Evolutionary conservation across 2,329 filamentous ascomycete genomes (phyloP), one percentile per base, ranked within the genome.

Genomic region (Grosmannia huntii): DNA sequence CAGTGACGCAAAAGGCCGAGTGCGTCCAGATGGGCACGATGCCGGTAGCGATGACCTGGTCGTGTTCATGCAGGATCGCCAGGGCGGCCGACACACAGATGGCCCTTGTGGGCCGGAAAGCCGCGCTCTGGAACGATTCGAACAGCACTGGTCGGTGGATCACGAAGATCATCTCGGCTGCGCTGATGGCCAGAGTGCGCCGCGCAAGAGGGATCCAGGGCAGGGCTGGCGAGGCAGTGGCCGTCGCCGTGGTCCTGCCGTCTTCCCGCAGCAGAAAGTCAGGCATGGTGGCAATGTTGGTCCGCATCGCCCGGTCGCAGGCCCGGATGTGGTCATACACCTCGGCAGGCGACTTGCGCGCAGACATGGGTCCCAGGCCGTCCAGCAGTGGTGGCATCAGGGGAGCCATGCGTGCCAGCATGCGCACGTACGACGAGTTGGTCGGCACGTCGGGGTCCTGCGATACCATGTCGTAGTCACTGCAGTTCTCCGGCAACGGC

Each of bases 91-190:
- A 65, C 36, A 70, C 64, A 52, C 69, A 71, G 4, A 67, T 71
- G 5, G 65, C 62, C 48, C 69, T 62, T 12, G 68, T 68, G 10
- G 66, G 63, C 23, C 21, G 58, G 36, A 68, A 69, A 9, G 57
- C 62, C 1, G 63, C 58, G n/a, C 65, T 65, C 62, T 65, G 68
- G 60, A 65, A 65, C 1, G 63, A 67, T 21, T 64, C 65, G 56
- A 69, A 68, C 1, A 71, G 62, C 10, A 71, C 67, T 0, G 68
- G 66, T 3, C 69, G 68, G 60, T 72, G 69, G 33, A 72, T 70
- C 67, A 71, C 70, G 58, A 71, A 71, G 53, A 71, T 69, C 57
- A 71, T 72, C 49, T 71, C 69, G 2, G 70, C 69, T 3, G 69
- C 68, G 0, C 67, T 70, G 46, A 72, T 71, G 6, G 69, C 68